Percentiles rank a stretch among this genome's conserved stretches.
phyloP scores from a whole-genome alignment of 2,329 filamentous ascomycete species.

The Exophiala mesophila region DNA sequence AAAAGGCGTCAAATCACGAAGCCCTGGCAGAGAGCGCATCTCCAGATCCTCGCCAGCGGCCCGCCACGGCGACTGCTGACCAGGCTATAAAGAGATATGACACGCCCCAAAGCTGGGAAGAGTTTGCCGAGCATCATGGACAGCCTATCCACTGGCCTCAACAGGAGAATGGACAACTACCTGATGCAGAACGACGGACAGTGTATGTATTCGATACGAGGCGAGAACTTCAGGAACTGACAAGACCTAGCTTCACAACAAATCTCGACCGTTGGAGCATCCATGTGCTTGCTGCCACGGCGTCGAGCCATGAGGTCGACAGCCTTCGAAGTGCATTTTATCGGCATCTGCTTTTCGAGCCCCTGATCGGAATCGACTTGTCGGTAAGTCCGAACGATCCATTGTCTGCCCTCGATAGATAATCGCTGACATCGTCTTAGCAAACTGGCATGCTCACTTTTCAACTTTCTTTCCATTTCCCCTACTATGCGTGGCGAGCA shows the following conservation, averaged over 20 bases:
- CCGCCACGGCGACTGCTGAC: too few relatives aligned
- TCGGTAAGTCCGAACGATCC: neutral
- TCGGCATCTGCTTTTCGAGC: neutral
- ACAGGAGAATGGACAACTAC: too few relatives aligned
- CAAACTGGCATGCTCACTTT: neutral
- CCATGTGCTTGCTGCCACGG: neutral
- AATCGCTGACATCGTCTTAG: too few relatives aligned
- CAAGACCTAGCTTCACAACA: neutral
- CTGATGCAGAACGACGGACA: neutral
- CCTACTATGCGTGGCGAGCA: neutral
- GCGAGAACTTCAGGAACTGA: neutral
- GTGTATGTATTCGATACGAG: too few relatives aligned
- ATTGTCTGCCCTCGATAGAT: too few relatives aligned
- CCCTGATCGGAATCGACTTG: neutral
- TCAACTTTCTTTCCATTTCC: neutral
- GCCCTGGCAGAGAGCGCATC: too few relatives aligned
- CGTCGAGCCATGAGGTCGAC: neutral
- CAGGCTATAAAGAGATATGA: too few relatives aligned
- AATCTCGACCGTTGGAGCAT: neutral
- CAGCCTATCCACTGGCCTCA: too few relatives aligned
- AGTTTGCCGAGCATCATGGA: too few relatives aligned
- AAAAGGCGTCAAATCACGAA: too few relatives aligned
- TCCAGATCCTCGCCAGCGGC: too few relatives aligned
- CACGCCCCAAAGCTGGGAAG: too few relatives aligned
- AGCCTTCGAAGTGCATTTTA: neutral